Conservation (phyloP, 208 protist genomes). For the Spongospora subterranea region DNA sequence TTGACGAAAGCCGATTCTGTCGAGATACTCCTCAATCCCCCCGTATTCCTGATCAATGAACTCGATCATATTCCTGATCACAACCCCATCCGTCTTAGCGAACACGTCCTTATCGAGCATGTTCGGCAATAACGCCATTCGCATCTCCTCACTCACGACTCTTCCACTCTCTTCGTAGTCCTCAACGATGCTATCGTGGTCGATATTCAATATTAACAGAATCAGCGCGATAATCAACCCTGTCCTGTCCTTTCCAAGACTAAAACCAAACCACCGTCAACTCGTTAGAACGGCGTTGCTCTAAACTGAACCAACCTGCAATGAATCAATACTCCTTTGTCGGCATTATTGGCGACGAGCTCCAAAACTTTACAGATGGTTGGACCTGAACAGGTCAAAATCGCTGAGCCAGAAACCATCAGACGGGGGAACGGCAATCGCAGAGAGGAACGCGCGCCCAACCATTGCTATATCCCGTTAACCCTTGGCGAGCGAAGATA, state of each 20-base stretch:
- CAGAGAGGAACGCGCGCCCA: too few species aligned
- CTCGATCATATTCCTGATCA: neutral
- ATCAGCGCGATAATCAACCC: constrained; percentile 48
- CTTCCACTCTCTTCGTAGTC: constrained; percentile 32
- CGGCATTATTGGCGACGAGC: constrained; percentile 2
- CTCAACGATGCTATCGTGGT: neutral
- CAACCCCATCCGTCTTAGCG: neutral
- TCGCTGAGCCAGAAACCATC: neutral
- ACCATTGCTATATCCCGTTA: neutral
- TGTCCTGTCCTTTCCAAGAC: constrained; percentile 13
- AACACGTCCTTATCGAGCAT: constrained; percentile 8
- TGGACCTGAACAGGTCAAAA: neutral
- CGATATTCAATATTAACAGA: neutral
- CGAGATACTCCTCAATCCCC: neutral
- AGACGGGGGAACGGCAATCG: neutral
- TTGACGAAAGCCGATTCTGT: neutral
- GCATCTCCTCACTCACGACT: neutral
- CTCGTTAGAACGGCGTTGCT: constrained; percentile 7
- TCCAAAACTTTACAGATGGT: neutral
- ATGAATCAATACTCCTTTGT: neutral
- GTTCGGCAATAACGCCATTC: constrained; percentile 20
- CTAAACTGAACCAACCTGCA: neutral
- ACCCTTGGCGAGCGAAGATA: constrained; percentile 7
- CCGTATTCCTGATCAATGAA: constrained; percentile 46
- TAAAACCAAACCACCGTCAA: neutral